Evolutionary conservation across 2,329 filamentous ascomycete species (phyloP).

Genomic region (Cladosporium halotolerans): DNA sequence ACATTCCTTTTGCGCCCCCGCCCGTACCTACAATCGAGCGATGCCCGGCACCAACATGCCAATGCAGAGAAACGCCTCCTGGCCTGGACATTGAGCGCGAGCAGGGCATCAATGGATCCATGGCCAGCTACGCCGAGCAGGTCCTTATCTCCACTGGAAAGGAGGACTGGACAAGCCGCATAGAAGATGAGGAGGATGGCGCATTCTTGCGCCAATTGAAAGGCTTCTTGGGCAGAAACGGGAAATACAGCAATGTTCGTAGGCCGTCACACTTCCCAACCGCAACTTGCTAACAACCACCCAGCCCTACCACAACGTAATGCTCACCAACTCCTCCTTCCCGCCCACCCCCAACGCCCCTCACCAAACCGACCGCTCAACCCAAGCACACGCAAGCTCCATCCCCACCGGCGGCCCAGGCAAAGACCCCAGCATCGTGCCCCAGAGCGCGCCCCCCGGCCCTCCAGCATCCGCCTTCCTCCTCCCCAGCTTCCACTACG

Average conservation of each 20-base stretch:
- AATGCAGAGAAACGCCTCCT: constrained; percentile 60
- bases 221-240: constrained; percentile 37
- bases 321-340: constrained; percentile 72
- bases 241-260: constrained; percentile 43
- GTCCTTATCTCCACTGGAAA: constrained; percentile 77
- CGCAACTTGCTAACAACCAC: background rate
- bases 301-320: constrained; percentile 77
- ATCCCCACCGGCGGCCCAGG: constrained; percentile 17
- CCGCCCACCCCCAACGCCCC: constrained; percentile 40
- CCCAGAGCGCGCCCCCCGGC: constrained; percentile 16
- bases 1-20: constrained; percentile 27
- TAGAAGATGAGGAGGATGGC: constrained; percentile 64
- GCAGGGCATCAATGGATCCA: constrained; percentile 65
- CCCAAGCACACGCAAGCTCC: constrained; percentile 14
- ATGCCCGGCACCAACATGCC: constrained; percentile 72
- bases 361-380: constrained; percentile 14
- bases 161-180: constrained; percentile 72
- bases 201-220: constrained; percentile 65
- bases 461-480: constrained; percentile 60
- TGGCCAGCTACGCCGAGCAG: constrained; percentile 73
- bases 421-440: constrained; percentile 27
- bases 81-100: constrained; percentile 69
- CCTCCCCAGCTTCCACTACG: constrained; percentile 76
- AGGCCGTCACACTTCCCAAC: background rate
- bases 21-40: constrained; percentile 43